Evolutionary conservation across 2,329 filamentous ascomycete genomes (phyloP), one percentile per base, ranked within the genome.

Genomic region (Nannizziopsis arthrosporioides): DNA sequence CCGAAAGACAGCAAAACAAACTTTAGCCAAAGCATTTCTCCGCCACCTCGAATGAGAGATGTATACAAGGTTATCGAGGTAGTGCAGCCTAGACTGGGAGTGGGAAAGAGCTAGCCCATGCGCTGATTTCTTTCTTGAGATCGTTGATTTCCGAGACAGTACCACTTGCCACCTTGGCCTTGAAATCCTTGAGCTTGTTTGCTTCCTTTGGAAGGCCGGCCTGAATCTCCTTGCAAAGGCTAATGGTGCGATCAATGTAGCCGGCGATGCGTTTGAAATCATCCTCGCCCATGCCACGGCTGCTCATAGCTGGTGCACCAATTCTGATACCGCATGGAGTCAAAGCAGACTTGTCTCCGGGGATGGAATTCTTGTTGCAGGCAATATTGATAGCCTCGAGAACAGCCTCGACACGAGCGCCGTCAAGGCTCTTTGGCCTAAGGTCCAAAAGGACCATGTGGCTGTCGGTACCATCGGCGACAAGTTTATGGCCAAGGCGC

Each of bases 181-280:
- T 93, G 84, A 98, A 96, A 76, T 98, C 92, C 82, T 96, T 96
- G 69, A 94, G 85, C 81, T 93, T 95, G 81, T 96, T 98, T 63
- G 86, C 87, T 70, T 92, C 85, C 81, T 95, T 95, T 68, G 92
- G 90, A 18, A 96, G 79, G 55, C 76, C 73, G 51, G 66, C 75
- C 75, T 96, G 92, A 60, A 94, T 76, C 63, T 89, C 81, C 78
- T 88, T 87, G 77, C 83, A 85, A 63, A 96, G 77, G 74, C 85
- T 85, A 76, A 96, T 85, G 68, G 81, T 78, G 63, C 82, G 76
- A 68, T 94, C 86, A 59, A 96, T 94, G 76, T 94, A 96, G 57
- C 73, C 68, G 56, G 83, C 89, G 54, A 98, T 89, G 58, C 84
- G 81, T 73, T 86, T 83, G 69, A 98, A 98, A 72, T 95, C 89